phyloP scores from a whole-genome alignment of 306 rosid species.

The Elaeagnus macrophylla region DNA sequence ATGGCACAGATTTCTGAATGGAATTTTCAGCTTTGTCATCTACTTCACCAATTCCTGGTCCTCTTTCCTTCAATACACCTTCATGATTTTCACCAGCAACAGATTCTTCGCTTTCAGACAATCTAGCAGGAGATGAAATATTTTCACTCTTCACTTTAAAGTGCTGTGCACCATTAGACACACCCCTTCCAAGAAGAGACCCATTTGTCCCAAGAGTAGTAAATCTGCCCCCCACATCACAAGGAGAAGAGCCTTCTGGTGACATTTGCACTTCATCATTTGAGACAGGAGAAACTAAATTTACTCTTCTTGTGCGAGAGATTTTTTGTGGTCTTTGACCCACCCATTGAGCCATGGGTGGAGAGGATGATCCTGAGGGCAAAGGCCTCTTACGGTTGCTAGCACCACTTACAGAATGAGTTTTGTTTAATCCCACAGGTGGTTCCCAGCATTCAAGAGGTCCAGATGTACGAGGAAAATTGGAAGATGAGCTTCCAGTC shows the following conservation, averaged over 20 bases:
- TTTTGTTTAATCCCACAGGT: constrained; percentile 41
- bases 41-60: constrained; percentile 32
- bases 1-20: constrained; percentile 34
- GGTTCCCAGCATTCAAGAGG: constrained; percentile 51
- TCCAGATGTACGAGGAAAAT: constrained; percentile 45
- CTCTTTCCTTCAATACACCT: constrained; percentile 53
- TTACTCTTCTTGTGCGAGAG: constrained; percentile 72
- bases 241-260: constrained; percentile 52
- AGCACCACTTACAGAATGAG: constrained; percentile 33
- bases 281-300: constrained; percentile 61
- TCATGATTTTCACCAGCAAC: constrained; percentile 55
- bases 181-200: constrained; percentile 42
- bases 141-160: constrained; percentile 41
- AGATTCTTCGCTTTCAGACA: constrained; percentile 73
- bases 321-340: constrained; percentile 82
- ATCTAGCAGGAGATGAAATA: constrained; percentile 49
- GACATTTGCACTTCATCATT: constrained; percentile 49
- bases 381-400: constrained; percentile 50
- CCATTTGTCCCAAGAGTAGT: constrained; percentile 42
- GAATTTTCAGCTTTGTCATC: constrained; percentile 36
- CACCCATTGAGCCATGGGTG: constrained; percentile 80
- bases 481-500: constrained; percentile 45
- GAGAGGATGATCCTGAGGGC: constrained; percentile 46
- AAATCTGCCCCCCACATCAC: constrained; percentile 45
- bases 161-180: constrained; percentile 27